A percentile compares a stretch with the other conserved stretches of the same genome.
Conservation (phyloP, 345 rosid genomes). For the Camelina sativa region DNA sequence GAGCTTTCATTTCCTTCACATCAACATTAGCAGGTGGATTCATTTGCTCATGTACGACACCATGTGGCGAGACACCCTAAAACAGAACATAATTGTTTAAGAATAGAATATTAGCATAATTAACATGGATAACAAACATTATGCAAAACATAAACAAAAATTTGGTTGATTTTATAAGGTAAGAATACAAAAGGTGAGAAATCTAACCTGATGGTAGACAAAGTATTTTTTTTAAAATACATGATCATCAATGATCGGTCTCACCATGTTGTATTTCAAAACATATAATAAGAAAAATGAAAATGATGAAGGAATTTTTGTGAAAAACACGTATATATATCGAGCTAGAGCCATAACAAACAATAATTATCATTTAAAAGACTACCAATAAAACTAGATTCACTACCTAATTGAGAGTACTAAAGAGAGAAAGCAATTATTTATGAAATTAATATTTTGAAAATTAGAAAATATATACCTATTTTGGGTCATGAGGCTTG, state of each 20-base stretch:
- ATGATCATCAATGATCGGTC: not conserved
- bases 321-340: not conserved
- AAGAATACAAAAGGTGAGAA: not conserved
- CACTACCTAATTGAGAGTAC: not conserved
- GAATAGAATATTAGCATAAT: not conserved
- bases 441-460: not conserved
- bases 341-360: not conserved
- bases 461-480: not conserved
- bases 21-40: not conserved
- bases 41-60: not conserved
- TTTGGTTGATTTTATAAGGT: not conserved
- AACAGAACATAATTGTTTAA: not conserved
- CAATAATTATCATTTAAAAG: not conserved
- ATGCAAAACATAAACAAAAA: not conserved
- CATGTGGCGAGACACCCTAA: slow-evolving; percentile 6
- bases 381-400: slow-evolving; percentile 1
- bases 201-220: not conserved
- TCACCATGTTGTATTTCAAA: not conserved
- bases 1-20: not conserved
- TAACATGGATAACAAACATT: not conserved
- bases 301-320: not conserved
- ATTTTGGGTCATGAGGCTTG: not conserved
- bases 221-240: no score
- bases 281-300: not conserved
- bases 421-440: not conserved